Conservation (phyloP, 2,329 filamentous ascomycete genomes). For the Iodosphaeria phyllophila region DNA sequence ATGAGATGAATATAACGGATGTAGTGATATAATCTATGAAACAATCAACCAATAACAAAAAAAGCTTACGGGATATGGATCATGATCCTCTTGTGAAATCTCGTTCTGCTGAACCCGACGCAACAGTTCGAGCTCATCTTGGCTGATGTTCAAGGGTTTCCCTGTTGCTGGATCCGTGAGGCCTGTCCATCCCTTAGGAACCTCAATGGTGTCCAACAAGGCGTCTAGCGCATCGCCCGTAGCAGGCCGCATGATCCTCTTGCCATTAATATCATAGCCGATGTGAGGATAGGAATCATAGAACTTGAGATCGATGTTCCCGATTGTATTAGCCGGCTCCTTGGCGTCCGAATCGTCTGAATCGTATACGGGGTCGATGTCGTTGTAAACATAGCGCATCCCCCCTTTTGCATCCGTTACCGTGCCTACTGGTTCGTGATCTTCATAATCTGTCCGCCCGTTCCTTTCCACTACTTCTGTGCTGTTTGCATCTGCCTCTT, state of each 20-base stretch:
- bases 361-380: constrained; percentile 88
- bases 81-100: constrained; percentile 69
- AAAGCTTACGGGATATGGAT: constrained; percentile 62
- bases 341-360: constrained; percentile 83
- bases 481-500: constrained; percentile 19
- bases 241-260: constrained; percentile 90
- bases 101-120: constrained; percentile 81
- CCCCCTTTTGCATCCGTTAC: constrained; percentile 66
- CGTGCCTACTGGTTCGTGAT: constrained; percentile 23
- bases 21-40: no score
- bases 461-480: no score
- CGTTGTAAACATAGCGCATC: constrained; percentile 76
- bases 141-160: constrained; percentile 72
- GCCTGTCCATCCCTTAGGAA: constrained; percentile 94
- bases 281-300: constrained; percentile 90
- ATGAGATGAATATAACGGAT: no score
- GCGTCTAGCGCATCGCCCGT: constrained; percentile 87
- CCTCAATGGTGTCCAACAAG: constrained; percentile 84
- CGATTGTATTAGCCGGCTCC: constrained; percentile 74
- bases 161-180: constrained; percentile 87
- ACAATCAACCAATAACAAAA: no score
- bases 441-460: no score
- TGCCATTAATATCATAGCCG: constrained; percentile 96
- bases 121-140: constrained; percentile 76
- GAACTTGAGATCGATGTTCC: constrained; percentile 81